Evolutionary conservation across 306 rosid genomes (phyloP).

Genomic region (Amphicarpaea edgeworthii): DNA sequence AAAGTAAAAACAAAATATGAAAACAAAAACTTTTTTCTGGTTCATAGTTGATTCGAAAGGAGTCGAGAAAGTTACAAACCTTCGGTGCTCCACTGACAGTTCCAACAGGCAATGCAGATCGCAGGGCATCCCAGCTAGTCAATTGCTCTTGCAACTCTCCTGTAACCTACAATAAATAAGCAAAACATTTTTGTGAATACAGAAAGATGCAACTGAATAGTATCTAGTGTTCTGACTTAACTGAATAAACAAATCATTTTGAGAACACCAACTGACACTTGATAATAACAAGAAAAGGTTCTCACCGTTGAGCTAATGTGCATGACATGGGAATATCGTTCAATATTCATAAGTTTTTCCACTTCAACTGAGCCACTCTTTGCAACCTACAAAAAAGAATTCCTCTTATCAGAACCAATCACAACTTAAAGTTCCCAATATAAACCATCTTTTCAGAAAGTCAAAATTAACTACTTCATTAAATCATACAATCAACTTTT

Average conservation of each 20-base stretch:
- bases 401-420: constrained; percentile 45
- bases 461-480: background rate
- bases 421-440: constrained; percentile 22
- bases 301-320: constrained; percentile 95
- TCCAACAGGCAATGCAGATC: constrained; percentile 87
- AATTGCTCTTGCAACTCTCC: constrained; percentile 77
- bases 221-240: too few relatives aligned
- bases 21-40: too few relatives aligned
- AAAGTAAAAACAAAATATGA: too few relatives aligned
- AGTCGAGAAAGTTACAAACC: constrained; percentile 50
- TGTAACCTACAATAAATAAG: constrained; percentile 56
- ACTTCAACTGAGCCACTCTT: constrained; percentile 78
- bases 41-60: constrained; percentile 3
- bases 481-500: constrained; percentile 20
- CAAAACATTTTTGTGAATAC: background rate
- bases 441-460: background rate
- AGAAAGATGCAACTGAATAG: too few relatives aligned
- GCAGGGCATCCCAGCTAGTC: constrained; percentile 79
- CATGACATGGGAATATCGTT: constrained; percentile 92
- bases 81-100: constrained; percentile 93
- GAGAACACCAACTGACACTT: background rate
- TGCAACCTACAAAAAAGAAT: constrained; percentile 64
- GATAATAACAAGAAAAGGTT: background rate
- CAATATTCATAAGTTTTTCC: constrained; percentile 77
- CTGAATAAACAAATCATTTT: too few relatives aligned